Conservation (phyloP, 345 rosid genomes). For the Syzygium grande region DNA sequence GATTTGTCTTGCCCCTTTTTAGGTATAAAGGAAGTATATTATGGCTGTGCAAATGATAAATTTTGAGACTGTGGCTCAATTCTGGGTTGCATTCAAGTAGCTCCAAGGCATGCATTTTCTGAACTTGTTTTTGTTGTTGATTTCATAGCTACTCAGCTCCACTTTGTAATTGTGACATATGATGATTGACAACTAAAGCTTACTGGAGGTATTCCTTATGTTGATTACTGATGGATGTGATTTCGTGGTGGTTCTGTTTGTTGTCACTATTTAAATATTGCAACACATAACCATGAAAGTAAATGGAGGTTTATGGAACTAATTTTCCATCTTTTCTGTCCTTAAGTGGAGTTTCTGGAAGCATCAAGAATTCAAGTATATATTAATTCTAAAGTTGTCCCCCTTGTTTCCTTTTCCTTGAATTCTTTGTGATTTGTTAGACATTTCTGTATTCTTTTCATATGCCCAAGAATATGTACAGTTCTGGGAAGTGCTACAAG, state of each 20-base stretch:
- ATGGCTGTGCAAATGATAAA: not conserved
- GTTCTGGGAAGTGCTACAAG: not conserved
- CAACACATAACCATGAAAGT: not conserved
- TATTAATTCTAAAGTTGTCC: not conserved
- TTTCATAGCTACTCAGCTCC: not conserved
- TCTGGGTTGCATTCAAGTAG: not conserved
- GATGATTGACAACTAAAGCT: not conserved
- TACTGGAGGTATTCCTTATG: not conserved
- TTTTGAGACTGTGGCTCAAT: too few relatives aligned
- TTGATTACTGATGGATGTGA: not conserved
- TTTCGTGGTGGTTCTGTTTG: not conserved
- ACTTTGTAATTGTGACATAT: not conserved
- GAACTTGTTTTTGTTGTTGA: not conserved
- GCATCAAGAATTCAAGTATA: not conserved
- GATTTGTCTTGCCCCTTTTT: not conserved
- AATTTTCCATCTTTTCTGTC: not conserved
- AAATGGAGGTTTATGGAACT: not conserved
- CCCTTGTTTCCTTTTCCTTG: not conserved
- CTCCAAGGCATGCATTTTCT: not conserved
- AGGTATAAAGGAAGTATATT: not conserved
- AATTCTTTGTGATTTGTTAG: not conserved
- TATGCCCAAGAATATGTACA: not conserved
- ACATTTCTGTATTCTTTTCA: too few relatives aligned
- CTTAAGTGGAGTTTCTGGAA: not conserved
- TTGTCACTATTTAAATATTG: not conserved